Percentiles rank a stretch among this genome's conserved stretches.
These are phyloP conservation scores for Tylopilus plumbeoviolaceoides DNA, from an alignment of 768 basidiomycete genomes.

Conservation along the genomic window DNA sequence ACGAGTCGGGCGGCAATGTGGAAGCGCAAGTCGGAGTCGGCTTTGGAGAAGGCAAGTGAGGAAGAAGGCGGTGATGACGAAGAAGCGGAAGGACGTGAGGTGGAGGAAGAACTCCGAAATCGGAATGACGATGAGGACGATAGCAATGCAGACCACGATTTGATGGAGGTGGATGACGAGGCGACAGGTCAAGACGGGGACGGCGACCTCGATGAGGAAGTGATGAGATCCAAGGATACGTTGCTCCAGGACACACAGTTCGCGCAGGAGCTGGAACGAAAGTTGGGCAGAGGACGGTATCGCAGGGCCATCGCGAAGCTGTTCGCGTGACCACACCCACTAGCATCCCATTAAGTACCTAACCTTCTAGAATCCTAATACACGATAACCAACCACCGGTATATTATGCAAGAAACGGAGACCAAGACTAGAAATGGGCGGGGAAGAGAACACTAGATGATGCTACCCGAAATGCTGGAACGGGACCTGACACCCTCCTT, in stretches of 20 bases:
- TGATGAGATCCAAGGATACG: not conserved
- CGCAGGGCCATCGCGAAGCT: conserved; percentile 8
- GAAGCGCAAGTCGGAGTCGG: conserved; percentile 14
- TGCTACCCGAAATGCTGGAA: conserved; percentile 1
- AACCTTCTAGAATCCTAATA: too few relatives aligned
- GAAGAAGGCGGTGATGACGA: not conserved
- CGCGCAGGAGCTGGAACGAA: conserved; percentile 13
- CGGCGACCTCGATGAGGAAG: not conserved
- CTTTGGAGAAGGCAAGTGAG: not conserved
- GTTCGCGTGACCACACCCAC: conserved; percentile 7
- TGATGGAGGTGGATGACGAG: not conserved
- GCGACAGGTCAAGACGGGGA: not conserved
- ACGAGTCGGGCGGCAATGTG: conserved; percentile 27
- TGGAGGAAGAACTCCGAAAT: conserved; percentile 6
- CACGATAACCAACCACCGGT: too few relatives aligned
- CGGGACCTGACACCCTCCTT: conserved; percentile 16
- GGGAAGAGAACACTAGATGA: not conserved
- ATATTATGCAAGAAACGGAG: not conserved
- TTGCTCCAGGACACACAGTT: not conserved
- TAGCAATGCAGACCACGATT: not conserved
- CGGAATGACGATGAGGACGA: not conserved
- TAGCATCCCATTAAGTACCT: too few relatives aligned
- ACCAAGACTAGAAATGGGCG: not conserved
- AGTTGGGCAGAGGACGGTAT: conserved; percentile 14
- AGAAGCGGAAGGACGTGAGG: conserved; percentile 10